Conservation (phyloP, 139 green algal genomes). For the Chlorella ohadii region DNA sequence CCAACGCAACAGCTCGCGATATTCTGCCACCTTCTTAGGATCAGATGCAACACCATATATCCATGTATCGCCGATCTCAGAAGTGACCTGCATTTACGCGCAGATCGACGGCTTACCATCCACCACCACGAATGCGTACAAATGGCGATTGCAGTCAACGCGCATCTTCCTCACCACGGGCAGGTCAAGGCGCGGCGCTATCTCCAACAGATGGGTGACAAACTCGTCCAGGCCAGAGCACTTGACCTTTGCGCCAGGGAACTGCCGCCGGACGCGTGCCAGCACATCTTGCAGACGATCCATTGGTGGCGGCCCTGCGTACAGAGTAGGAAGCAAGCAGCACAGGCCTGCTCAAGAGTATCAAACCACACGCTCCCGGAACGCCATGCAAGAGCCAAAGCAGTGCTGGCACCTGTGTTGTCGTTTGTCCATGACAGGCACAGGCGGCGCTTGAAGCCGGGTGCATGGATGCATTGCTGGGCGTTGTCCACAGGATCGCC, state of each 20-base stretch:
- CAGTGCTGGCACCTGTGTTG: conserved; percentile 33
- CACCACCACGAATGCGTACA: too few relatives aligned
- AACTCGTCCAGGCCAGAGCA: conserved; percentile 62
- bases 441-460: conserved; percentile 32
- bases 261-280: conserved; percentile 32
- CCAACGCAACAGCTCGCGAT: conserved; percentile 50
- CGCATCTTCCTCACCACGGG: background rate
- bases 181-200: conserved; percentile 13
- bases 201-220: conserved; percentile 30
- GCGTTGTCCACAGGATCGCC: conserved; percentile 34
- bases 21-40: conserved; percentile 48
- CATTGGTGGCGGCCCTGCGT: background rate
- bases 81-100: background rate
- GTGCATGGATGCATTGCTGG: conserved; percentile 32
- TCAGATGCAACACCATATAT: conserved; percentile 61
- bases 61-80: conserved; percentile 68
- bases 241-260: conserved; percentile 48
- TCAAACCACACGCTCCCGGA: too few relatives aligned
- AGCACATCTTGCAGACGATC: conserved; percentile 27
- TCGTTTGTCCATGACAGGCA: conserved; percentile 49
- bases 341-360: too few relatives aligned
- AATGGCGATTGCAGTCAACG: too few relatives aligned
- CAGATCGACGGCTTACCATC: too few relatives aligned
- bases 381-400: too few relatives aligned
- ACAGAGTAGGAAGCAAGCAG: too few relatives aligned